A percentile compares a stretch with the other conserved stretches of the same genome.
Conservation (phyloP, 495 filamentous ascomycete species). For the Podospora didyma region DNA sequence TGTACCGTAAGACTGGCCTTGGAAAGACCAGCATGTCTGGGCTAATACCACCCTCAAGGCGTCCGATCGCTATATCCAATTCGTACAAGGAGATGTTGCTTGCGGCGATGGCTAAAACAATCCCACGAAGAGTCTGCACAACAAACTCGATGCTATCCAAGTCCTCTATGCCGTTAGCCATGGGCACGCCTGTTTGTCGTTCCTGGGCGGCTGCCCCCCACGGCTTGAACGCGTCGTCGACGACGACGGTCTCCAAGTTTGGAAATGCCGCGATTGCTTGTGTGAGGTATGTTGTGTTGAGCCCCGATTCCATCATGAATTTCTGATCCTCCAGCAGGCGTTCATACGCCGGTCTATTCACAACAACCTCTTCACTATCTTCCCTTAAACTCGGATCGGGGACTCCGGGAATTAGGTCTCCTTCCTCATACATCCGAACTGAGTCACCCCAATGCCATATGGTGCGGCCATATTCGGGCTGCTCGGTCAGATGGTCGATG, state of each 20-base stretch:
- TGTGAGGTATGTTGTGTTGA: not conserved
- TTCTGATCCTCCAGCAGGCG: not conserved
- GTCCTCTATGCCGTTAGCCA: not conserved
- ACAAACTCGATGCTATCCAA: not conserved
- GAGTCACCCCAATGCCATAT: not conserved
- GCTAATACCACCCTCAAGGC: not conserved
- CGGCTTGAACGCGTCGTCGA: not conserved
- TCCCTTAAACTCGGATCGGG: not conserved
- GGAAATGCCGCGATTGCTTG: not conserved
- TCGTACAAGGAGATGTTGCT: not conserved
- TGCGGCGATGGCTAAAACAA: not conserved
- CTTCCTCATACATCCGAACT: not conserved
- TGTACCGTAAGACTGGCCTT: not conserved
- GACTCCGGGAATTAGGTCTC: not conserved
- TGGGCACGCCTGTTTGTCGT: not conserved
- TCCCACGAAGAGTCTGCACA: not conserved
- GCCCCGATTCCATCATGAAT: not conserved
- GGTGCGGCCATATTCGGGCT: not conserved
- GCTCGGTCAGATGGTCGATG: not conserved
- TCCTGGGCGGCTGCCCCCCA: too few relatives aligned
- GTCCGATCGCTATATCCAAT: not conserved
- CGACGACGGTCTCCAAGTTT: not conserved
- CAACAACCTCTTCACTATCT: not conserved
- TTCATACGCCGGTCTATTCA: not conserved
- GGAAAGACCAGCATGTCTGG: not conserved